A percentile compares a stretch with the other conserved stretches of the same genome.
Conservation (phyloP, 2,329 filamentous ascomycete species). For the Oidium heveae region DNA sequence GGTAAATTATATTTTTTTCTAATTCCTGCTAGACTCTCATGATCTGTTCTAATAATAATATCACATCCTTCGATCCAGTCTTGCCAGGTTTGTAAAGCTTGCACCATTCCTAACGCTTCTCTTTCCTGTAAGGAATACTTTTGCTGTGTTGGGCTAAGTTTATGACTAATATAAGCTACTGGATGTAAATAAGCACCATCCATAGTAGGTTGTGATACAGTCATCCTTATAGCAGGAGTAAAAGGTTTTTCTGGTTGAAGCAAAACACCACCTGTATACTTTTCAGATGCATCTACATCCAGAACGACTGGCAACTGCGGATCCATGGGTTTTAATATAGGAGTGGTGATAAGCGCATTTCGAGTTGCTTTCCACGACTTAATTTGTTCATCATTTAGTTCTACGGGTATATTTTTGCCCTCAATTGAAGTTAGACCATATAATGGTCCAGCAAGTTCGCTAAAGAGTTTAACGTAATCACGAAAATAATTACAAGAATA, state of each 20-base stretch:
- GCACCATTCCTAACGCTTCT: not conserved
- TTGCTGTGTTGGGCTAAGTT: not conserved
- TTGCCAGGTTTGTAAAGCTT: constrained; percentile 1
- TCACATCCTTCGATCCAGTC: not conserved
- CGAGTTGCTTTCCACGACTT: not conserved
- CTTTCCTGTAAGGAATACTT: not conserved
- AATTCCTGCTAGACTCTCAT: not conserved
- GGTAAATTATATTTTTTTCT: not conserved
- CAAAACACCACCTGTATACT: not conserved
- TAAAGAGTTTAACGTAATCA: not conserved
- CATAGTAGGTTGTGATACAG: not conserved
- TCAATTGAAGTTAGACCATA: not conserved
- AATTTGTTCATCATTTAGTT: not conserved
- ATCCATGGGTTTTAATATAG: not conserved
- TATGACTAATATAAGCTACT: not conserved
- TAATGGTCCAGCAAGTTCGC: not conserved
- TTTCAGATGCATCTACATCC: not conserved
- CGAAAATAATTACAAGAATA: not conserved
- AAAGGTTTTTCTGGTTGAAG: not conserved
- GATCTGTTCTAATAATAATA: not conserved
- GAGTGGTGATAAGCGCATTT: not conserved
- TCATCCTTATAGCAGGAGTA: not conserved
- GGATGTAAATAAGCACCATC: not conserved
- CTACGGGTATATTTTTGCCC: too few species aligned
- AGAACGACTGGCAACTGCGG: not conserved